phyloP scores from a whole-genome alignment of 345 rosid genomes.

The Bruguiera gymnorhiza region DNA sequence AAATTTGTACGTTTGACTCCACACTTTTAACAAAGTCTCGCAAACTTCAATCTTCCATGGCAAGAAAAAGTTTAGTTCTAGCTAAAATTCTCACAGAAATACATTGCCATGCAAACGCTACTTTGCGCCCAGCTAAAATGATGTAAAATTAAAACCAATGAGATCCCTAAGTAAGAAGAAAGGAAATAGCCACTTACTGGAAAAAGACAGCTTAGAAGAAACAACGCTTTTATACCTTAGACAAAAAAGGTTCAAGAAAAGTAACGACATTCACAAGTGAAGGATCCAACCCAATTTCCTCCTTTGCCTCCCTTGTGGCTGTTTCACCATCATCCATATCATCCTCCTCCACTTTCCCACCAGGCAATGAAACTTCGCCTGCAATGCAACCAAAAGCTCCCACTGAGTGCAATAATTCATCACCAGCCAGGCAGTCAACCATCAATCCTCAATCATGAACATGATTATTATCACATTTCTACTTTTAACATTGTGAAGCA shows the following conservation, averaged over 20 bases:
- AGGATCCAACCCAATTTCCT: constrained; percentile 73
- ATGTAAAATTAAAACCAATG: background rate
- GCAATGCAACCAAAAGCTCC: constrained; percentile 33
- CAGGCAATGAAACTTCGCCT: constrained; percentile 85
- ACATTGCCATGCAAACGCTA: background rate
- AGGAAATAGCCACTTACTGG: background rate
- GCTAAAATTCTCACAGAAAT: background rate
- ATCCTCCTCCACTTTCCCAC: constrained; percentile 68
- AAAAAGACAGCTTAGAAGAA: background rate
- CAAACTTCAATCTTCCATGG: no score
- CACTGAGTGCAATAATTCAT: constrained; percentile 8
- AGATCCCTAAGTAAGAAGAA: background rate
- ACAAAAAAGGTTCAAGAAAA: constrained; percentile 78
- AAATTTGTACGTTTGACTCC: no score
- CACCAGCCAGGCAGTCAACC: constrained; percentile 1
- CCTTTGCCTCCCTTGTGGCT: constrained; percentile 69
- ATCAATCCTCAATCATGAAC: constrained; percentile 1
- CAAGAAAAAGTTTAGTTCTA: no score
- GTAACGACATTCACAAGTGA: constrained; percentile 58
- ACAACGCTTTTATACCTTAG: constrained; percentile 56
- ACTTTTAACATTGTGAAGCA: background rate
- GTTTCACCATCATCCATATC: constrained; percentile 65
- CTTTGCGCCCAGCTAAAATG: background rate
- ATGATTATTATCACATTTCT: background rate
- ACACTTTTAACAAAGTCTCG: no score